A percentile compares a stretch with the other conserved stretches of the same genome.
Conservation (phyloP, 1,284 basidiomycete genomes). For the Naganishia sp. region DNA sequence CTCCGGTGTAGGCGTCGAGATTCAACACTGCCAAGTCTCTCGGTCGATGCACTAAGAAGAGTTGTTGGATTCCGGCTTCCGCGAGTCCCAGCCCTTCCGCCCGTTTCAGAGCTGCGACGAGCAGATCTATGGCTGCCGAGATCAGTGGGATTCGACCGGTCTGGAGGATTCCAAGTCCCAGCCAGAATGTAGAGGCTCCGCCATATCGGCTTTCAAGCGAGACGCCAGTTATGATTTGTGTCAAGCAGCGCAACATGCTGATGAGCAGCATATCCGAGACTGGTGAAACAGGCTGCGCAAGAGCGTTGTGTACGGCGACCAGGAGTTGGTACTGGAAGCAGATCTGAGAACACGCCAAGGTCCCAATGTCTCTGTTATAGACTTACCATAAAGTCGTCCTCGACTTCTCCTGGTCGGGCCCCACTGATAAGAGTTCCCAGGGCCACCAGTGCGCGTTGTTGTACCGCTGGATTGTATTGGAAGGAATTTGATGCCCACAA, state of each 20-base stretch:
- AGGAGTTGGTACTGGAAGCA: slow-evolving; percentile 46
- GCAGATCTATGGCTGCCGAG: slow-evolving; percentile 65
- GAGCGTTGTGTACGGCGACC: slow-evolving; percentile 58
- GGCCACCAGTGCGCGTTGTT: slow-evolving; percentile 83
- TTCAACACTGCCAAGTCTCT: slow-evolving; percentile 15
- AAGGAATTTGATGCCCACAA: slow-evolving; percentile 89
- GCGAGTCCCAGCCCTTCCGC: slow-evolving; percentile 1
- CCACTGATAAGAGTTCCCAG: slow-evolving; percentile 70
- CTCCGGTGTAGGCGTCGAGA: slow-evolving; percentile 29
- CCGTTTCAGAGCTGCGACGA: slow-evolving; percentile 54
- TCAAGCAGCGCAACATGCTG: slow-evolving; percentile 82
- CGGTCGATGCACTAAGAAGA: slow-evolving; percentile 19
- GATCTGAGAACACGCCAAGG: too few relatives aligned
- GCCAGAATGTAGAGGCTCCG: slow-evolving; percentile 65
- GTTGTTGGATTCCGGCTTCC: slow-evolving; percentile 8
- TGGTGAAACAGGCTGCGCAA: slow-evolving; percentile 45
- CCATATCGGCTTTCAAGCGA: slow-evolving; percentile 70
- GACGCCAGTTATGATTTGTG: slow-evolving; percentile 71
- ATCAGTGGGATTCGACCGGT: slow-evolving; percentile 73
- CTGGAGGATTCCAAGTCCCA: slow-evolving; percentile 77
- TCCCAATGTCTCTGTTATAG: neutral
- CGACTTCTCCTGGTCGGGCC: slow-evolving; percentile 61
- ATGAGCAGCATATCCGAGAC: slow-evolving; percentile 60
- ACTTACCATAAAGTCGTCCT: slow-evolving; percentile 54
- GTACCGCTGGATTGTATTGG: slow-evolving; percentile 85